phyloP scores from a whole-genome alignment of 164 flowering plant genomes.

The Annona squamosa region DNA sequence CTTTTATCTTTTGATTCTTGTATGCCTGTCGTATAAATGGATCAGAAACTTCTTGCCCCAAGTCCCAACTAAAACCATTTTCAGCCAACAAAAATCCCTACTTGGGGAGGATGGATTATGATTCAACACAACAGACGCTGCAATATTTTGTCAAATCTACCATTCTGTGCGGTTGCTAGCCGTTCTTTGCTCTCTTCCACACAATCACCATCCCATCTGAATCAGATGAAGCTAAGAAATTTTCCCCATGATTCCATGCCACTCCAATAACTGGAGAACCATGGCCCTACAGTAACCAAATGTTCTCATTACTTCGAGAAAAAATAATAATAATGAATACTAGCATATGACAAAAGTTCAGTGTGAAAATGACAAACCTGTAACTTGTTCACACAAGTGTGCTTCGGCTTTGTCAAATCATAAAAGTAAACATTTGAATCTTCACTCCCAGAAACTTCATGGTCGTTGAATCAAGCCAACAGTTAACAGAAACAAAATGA shows the following conservation, averaged over 20 bases:
- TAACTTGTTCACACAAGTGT: slow-evolving; percentile 91
- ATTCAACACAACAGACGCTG: too few species aligned
- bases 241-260: slow-evolving; percentile 98
- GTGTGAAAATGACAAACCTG: slow-evolving; percentile 45
- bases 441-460: slow-evolving; percentile 89
- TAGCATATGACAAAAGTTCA: background rate
- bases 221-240: slow-evolving; percentile 91
- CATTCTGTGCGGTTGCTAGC: background rate
- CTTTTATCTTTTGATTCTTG: too few species aligned
- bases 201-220: slow-evolving; percentile 88
- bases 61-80: too few species aligned
- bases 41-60: too few species aligned
- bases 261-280: slow-evolving; percentile 66
- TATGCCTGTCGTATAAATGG: too few species aligned
- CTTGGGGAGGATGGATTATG: too few species aligned
- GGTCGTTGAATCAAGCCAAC: background rate
- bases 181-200: slow-evolving; percentile 86
- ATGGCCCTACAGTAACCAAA: slow-evolving; percentile 68
- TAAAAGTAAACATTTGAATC: slow-evolving; percentile 96
- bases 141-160: background rate
- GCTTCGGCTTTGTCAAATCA: slow-evolving; percentile 87
- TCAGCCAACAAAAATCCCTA: too few species aligned
- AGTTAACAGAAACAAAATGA: background rate
- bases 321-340: background rate
- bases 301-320: background rate